A percentile compares a stretch with the other conserved stretches of the same genome.
Conservation (phyloP, 257 asterid species). For the Scutellaria barbata region DNA sequence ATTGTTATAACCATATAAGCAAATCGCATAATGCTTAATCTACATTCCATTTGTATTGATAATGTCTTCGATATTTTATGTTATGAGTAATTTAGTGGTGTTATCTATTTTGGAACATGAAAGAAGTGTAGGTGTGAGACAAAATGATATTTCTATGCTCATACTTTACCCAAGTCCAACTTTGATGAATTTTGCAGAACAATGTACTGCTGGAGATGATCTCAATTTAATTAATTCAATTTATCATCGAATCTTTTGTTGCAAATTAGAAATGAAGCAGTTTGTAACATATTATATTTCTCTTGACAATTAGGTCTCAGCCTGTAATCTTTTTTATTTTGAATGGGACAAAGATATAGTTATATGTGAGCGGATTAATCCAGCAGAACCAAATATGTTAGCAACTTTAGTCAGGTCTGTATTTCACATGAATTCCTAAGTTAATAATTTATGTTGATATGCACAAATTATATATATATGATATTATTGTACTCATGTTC, state of each 20-base stretch:
- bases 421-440: slow-evolving; percentile 5
- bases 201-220: neutral
- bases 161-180: slow-evolving; percentile 55
- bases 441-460: slow-evolving; percentile 24
- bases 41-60: too few species aligned
- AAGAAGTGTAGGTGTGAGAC: slow-evolving; percentile 61
- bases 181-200: slow-evolving; percentile 33
- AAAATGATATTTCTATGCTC: slow-evolving; percentile 56
- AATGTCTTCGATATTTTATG: slow-evolving; percentile 8
- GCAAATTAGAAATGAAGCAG: neutral
- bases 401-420: slow-evolving; percentile 89
- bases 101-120: slow-evolving; percentile 58
- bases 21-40: slow-evolving; percentile 3
- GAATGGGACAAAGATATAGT: slow-evolving; percentile 79
- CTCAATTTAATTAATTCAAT: slow-evolving; percentile 14
- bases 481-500: too few species aligned
- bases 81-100: slow-evolving; percentile 19
- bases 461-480: neutral
- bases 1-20: neutral
- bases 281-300: slow-evolving; percentile 31
- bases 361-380: slow-evolving; percentile 87
- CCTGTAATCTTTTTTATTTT: slow-evolving; percentile 78
- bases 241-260: neutral
- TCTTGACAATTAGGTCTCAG: slow-evolving; percentile 73
- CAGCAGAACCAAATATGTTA: slow-evolving; percentile 87